A percentile compares a stretch with the other conserved stretches of the same genome.
phyloP scores from a whole-genome alignment of 139 green algal genomes.

The Dunaliella sp. region DNA sequence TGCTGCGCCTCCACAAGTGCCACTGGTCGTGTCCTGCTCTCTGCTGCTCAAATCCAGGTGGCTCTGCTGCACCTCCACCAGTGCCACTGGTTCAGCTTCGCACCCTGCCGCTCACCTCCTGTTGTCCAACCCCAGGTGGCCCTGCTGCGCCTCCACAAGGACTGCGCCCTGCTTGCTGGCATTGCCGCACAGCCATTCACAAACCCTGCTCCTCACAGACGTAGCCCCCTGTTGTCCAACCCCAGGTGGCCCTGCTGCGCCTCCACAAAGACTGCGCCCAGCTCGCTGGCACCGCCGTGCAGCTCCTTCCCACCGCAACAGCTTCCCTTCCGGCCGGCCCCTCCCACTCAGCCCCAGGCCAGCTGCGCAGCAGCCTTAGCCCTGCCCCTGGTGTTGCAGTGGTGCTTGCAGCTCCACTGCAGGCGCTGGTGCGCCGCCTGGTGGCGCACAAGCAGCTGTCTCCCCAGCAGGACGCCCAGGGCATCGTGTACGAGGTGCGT shows the following conservation, averaged over 20 bases:
- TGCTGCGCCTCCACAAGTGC: no score
- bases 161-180: conserved; percentile 24
- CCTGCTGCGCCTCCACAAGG: conserved; percentile 32
- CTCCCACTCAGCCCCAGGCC: no score
- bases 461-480: not conserved
- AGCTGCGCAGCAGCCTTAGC: no score
- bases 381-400: no score
- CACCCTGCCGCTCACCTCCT: no score
- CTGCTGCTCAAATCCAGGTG: no score
- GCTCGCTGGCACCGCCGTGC: conserved; percentile 10
- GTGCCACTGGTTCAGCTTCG: no score
- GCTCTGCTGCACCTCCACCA: no score
- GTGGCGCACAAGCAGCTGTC: not conserved
- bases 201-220: not conserved
- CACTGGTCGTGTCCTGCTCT: no score
- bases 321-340: no score
- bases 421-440: not conserved
- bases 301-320: not conserved
- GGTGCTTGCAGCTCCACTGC: not conserved
- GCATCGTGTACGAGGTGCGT: not conserved
- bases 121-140: conserved; percentile 16
- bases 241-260: conserved; percentile 32
- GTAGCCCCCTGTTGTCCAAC: not conserved
- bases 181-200: no score
- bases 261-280: conserved; percentile 28